Base-by-base conservation (phyloP, 2,329 filamentous ascomycete species). In the Neonectria ditissima region DNA sequence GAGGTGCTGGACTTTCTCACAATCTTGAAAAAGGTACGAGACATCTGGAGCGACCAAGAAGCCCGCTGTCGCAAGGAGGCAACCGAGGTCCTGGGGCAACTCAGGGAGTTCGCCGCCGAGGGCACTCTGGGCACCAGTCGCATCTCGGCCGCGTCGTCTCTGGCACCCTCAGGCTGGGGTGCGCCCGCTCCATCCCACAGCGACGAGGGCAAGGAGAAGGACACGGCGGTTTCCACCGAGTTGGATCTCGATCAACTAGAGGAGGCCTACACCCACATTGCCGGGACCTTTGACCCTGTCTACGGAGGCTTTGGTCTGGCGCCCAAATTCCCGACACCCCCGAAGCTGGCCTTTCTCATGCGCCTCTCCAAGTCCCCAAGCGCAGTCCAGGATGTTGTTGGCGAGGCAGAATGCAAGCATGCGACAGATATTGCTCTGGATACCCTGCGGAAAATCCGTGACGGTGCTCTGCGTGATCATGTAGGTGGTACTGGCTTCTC, bases 201-300 rank as follows among this genome's bases (percentile, higher is more conserved):
- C 18, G 65, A 68, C 14, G 48, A 62, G 13, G 52, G 68, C 10
- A 62, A 62, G n/a, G 68, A 69, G 3, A 74, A 71, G 39, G 69
- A 68, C n/a, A 62, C 67, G 9, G 56, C 71, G 1, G 80, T 80
- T 8, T 84, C 88, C 5, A 92, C 93, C 69, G 90, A 91, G 43
- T 80, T 98, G 43, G 96, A 98, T 71, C 82, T 99, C 59, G 96
- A 98, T 70, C 85, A 97, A 68, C 81, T 99, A 10, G 96, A 98
- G 74, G 94, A 97, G 75, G 94, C 94, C 0, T 95, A 92, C 69
- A 86, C 89, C 26, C 89, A 96, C 71, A 96, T 97, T 71, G 87
- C 88, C 14, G 85, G 86, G 34, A 92, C 92, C n/a, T 97, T 92
- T 73, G 95, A 97, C 76, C 83, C 86, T 1, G 83, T 88, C 8